Evolutionary conservation across 2,329 filamentous ascomycete species (phyloP).

Genomic region (Arthrobotrys sphaeroides): DNA sequence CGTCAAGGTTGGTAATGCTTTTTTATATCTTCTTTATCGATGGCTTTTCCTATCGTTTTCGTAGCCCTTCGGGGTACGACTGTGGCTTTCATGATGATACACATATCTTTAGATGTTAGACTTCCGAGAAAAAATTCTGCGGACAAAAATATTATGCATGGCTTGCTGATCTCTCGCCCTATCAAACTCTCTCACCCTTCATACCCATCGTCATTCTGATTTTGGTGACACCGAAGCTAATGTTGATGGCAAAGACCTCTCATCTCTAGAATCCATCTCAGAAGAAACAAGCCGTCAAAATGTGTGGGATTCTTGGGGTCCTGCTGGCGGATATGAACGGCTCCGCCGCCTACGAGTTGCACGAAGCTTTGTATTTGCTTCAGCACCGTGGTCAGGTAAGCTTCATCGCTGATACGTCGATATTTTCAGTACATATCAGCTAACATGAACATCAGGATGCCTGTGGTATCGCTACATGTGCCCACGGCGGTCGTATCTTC

Average conservation of each 20-base stretch:
- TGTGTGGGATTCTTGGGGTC: constrained; percentile 72
- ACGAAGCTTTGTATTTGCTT: constrained; percentile 76
- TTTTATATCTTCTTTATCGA: background rate
- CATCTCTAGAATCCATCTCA: background rate
- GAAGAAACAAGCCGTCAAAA: constrained; percentile 60
- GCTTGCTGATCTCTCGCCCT: constrained; percentile 41
- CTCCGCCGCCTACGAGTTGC: constrained; percentile 71
- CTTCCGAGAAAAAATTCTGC: constrained; percentile 60
- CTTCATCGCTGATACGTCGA: constrained; percentile 59
- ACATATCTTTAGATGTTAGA: constrained; percentile 62
- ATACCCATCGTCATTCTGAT: background rate
- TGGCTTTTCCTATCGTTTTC: background rate
- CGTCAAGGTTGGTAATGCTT: constrained; percentile 15
- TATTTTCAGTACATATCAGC: constrained; percentile 72
- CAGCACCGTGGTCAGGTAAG: constrained; percentile 64
- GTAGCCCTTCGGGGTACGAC: background rate
- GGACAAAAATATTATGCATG: constrained; percentile 57
- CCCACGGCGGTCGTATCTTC: constrained; percentile 79
- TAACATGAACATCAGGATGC: constrained; percentile 70
- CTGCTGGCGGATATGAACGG: constrained; percentile 69
- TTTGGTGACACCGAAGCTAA: constrained; percentile 6
- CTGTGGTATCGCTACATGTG: constrained; percentile 81
- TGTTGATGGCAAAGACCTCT: background rate
- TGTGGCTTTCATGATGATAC: constrained; percentile 57
- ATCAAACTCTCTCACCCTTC: background rate